Evolutionary conservation across 306 rosid genomes (phyloP).

Genomic region (Vicia villosa): DNA sequence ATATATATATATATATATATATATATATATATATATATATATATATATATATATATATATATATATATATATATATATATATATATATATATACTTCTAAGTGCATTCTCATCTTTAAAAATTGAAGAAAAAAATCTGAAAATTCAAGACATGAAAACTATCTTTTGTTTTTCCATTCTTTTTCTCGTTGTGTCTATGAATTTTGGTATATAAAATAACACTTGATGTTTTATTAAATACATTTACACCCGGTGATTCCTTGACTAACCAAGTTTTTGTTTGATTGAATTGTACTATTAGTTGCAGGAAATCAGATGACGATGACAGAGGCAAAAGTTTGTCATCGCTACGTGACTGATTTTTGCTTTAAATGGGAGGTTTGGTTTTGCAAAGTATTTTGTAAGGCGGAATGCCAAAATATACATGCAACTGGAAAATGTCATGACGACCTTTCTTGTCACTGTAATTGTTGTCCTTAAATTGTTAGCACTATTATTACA

Average conservation of each 20-base stretch:
- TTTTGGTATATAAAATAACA: neutral
- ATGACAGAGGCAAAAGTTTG: neutral
- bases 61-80: no score
- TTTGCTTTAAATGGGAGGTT: neutral
- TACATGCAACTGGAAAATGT: neutral
- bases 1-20: no score
- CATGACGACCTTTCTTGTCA: neutral
- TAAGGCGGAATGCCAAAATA: neutral
- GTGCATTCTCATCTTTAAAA: neutral
- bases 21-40: no score
- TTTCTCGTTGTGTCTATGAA: neutral
- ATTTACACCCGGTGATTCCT: neutral
- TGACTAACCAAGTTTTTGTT: neutral
- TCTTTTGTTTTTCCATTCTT: neutral
- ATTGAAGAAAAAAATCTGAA: neutral
- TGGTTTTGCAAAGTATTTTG: neutral
- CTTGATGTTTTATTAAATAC: neutral
- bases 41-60: no score
- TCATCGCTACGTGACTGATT: neutral
- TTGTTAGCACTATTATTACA: neutral
- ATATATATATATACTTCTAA: neutral
- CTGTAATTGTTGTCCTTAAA: slow-evolving; percentile 9
- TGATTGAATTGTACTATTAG: neutral
- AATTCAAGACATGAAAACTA: neutral
- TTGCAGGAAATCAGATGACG: neutral